Evolutionary conservation across 345 rosid genomes (phyloP), one percentile per base, ranked within the genome.

Genomic region (Xanthoceras sorbifolium): DNA sequence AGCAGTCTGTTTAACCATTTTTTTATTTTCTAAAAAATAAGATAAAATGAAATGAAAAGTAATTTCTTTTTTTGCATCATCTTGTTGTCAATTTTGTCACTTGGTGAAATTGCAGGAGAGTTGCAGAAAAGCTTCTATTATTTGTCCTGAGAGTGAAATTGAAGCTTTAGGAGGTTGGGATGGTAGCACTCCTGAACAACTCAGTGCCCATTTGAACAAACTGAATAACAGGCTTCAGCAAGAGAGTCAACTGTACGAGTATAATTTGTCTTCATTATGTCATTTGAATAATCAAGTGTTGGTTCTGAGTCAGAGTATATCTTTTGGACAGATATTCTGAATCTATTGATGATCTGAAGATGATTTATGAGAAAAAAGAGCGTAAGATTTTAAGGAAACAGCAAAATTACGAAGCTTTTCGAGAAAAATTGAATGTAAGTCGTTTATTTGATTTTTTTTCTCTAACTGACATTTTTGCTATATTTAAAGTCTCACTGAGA

Each of bases 101-200:
- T 61, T 74, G 81, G 64, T 70, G 67, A 36, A 79, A 72, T 64
- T 85, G 77, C 86, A 96, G 99, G 97, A 93, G 77, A 89, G 82
- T 77, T 85, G 80, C 72, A 80, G 79, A 82, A 96, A 93, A 90
- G 99, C 99, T 80, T 96, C 99, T 75, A 89, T 92, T 78, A 93
- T 96, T 78, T 93, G 97, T 84, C 92, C 90, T 32, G 99, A 90
- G 88, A 85, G 84, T 86, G 99, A 93, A 77, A 84, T 93, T 77
- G 76, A 91, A 88, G 89, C 91, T 84, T 82, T 90, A 74, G 98
- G 93, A 77, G 91, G 83, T 72, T 85, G 86, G 87, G 97, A 92
- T 75, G 94, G 90, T 61, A 81, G 92, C 79, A 88, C 89, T 18
- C 91, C 97, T 38, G 99, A 93, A 85, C 91, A 96, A 78, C 92